These are phyloP conservation scores for Gossypium trilobum DNA, from an alignment of 441 rosid species.

Conservation along the genomic window DNA sequence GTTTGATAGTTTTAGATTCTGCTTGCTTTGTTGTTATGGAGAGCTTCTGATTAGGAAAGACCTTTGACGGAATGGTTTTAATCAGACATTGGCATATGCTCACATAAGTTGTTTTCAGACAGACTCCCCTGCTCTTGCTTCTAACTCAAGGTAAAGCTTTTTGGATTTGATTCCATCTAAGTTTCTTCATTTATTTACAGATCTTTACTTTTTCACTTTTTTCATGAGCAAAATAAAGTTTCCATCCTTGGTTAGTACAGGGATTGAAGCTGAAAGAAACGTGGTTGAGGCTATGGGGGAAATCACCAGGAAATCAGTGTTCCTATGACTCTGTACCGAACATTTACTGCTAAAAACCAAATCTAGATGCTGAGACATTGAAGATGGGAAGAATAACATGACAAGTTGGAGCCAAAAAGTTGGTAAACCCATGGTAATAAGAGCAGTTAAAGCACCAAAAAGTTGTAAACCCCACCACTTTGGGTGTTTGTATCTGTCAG, in stretches of 20 bases:
- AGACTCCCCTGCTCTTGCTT: background rate
- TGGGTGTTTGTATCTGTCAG: background rate
- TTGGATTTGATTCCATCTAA: background rate
- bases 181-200: background rate
- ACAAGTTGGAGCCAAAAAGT: background rate
- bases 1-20: background rate
- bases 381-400: background rate
- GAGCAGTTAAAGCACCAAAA: constrained; percentile 3
- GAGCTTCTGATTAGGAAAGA: background rate
- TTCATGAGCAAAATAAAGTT: background rate
- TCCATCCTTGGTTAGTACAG: background rate
- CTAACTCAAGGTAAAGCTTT: constrained; percentile 7
- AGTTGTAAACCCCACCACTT: constrained; percentile 9
- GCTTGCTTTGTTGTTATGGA: background rate
- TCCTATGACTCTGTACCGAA: background rate
- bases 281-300: background rate
- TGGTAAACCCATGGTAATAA: background rate
- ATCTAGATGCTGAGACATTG: background rate
- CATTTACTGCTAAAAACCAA: background rate
- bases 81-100: background rate
- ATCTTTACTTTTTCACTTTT: background rate
- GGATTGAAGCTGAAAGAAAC: background rate
- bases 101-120: background rate
- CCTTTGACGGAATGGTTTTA: background rate
- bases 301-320: background rate